Base-by-base conservation (phyloP, 176 grass and related monocot genomes). In the Dendrocalamus sinicus region DNA sequence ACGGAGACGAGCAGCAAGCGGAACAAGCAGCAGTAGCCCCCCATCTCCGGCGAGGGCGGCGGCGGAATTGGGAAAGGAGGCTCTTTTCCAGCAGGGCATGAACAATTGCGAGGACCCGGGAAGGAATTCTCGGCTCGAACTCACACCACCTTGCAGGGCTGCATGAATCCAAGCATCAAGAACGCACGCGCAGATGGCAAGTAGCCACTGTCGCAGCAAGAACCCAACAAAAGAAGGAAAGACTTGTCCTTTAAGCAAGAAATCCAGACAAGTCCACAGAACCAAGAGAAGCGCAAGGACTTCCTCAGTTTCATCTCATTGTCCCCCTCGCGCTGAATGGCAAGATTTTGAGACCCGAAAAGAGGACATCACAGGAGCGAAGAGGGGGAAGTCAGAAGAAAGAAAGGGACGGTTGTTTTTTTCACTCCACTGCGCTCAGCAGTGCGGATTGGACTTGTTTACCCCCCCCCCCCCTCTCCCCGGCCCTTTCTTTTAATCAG, bases 391-490 rank as follows among this genome's bases (percentile, higher is more conserved):
- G 81, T 85, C 90, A 88, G 80, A 82, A 15, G 86, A 73, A 15
- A 70, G 93, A 91, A 72, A 91, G 50, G 37, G 87, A 75, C 64
- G 73, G 77, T 46, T 79, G 86, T 81, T 93, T 95, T 93, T 95
- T 93, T 91, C 89, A 93, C 91, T 91, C 86, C 5, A 40, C 83
- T 80, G 85, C 43, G 84, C 75, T 71, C 84, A 55, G 76, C 78
- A 40, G 78, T 45, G 83, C 76, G 12, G 47, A 62, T 35, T 58
- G 40, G 76, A 89, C 81, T 76, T 61, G 51, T 69, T 80, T 60
- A 50, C 58, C 40, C 46, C 58, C 43, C 69, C 23, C 40, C 23
- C 40, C 45, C 24, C 63, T 6, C 8, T 8, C 37, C 1, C 14
- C 3, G 12, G 12, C 11, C 24, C 22, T 85, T 68, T 72, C 67